A percentile compares a stretch with the other conserved stretches of the same genome.
phyloP scores from a whole-genome alignment of 2,329 filamentous ascomycete genomes.

The Lasiodiplodia sp. region DNA sequence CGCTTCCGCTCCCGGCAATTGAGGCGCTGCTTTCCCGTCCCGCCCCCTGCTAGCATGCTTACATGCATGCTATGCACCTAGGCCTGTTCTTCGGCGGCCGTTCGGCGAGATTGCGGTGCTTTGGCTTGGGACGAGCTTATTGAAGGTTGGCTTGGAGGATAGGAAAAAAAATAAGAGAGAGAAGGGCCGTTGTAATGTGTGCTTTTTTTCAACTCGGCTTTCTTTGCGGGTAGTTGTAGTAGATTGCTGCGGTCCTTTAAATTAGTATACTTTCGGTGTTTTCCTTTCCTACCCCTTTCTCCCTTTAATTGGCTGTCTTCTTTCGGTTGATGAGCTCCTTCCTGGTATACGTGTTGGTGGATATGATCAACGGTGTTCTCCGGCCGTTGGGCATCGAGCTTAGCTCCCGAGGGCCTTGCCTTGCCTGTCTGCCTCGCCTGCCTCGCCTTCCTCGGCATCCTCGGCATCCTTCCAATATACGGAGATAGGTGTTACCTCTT shows the following conservation, averaged over 20 bases:
- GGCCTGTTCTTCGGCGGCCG: slow-evolving; percentile 1
- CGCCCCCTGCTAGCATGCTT: slow-evolving; percentile 1
- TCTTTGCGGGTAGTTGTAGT: not conserved
- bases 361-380: not conserved
- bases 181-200: not conserved
- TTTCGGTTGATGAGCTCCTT: not conserved
- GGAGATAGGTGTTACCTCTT: not conserved
- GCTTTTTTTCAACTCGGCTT: not conserved
- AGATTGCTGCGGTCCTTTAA: not conserved
- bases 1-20: slow-evolving; percentile 11
- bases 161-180: not conserved
- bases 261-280: not conserved
- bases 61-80: not conserved
- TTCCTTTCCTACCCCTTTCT: not conserved
- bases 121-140: not conserved
- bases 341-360: not conserved
- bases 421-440: not conserved
- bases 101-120: not conserved
- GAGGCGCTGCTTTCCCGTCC: not conserved
- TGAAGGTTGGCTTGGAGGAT: not conserved
- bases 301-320: not conserved
- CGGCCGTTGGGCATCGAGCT: not conserved
- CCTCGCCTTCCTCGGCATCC: not conserved
- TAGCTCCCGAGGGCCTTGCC: not conserved
- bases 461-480: not conserved